phyloP scores from a whole-genome alignment of 2,329 filamentous ascomycete genomes.

The Tothia fuscella region DNA sequence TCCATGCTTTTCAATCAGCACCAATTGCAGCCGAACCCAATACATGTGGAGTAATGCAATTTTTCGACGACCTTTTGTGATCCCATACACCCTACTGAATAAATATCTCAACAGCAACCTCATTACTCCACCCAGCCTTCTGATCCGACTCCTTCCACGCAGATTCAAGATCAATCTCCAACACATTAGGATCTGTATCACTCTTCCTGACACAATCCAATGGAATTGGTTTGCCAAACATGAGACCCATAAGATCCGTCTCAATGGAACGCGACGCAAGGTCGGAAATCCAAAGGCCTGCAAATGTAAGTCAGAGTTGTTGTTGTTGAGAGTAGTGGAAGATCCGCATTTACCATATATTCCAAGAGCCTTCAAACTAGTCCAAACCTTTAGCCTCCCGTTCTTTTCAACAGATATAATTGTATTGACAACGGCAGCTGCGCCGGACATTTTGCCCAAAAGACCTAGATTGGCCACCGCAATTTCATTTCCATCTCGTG shows the following conservation, averaged over 20 bases:
- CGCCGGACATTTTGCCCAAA: conserved; percentile 79
- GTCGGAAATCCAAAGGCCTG: conserved; percentile 65
- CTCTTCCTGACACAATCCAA: conserved; percentile 50
- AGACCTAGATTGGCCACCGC: conserved; percentile 63
- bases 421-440: conserved; percentile 60
- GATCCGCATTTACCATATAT: conserved; percentile 44
- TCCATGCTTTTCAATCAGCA: too few species aligned
- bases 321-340: neutral
- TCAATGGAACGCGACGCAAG: conserved; percentile 49
- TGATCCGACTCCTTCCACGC: conserved; percentile 70
- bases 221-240: conserved; percentile 61
- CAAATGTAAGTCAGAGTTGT: neutral
- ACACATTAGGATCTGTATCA: conserved; percentile 41
- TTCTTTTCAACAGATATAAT: conserved; percentile 46
- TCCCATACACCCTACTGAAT: conserved; percentile 16
- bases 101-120: conserved; percentile 57
- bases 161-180: conserved; percentile 63
- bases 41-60: too few species aligned
- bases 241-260: conserved; percentile 59
- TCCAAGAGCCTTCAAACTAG: conserved; percentile 69
- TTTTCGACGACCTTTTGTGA: conserved; percentile 15
- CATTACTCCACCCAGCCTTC: conserved; percentile 65
- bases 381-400: conserved; percentile 51
- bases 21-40: too few species aligned
- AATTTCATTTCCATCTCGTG: conserved; percentile 31